A percentile compares a stretch with the other conserved stretches of the same genome.
Conservation (phyloP, 2,329 filamentous ascomycete genomes). For the Bipolaris sorokiniana region DNA sequence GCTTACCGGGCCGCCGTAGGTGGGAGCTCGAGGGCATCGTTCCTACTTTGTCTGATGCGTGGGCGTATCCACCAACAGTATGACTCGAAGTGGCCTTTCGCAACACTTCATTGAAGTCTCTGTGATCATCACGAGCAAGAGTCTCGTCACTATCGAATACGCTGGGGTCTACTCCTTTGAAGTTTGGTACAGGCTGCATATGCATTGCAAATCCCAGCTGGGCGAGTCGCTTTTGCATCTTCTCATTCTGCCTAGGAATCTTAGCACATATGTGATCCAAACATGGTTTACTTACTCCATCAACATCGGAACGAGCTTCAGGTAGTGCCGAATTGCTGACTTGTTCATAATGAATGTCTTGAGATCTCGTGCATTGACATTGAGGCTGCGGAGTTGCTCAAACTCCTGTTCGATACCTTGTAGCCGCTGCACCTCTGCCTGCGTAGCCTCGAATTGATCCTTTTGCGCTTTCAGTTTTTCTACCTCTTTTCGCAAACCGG, state of each 20-base stretch:
- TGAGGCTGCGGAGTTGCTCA: conserved; percentile 23
- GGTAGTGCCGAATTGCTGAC: conserved; percentile 34
- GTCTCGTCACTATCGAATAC: conserved; percentile 19
- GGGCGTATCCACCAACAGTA: conserved; percentile 31
- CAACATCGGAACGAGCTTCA: conserved; percentile 36
- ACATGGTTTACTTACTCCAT: conserved; percentile 29
- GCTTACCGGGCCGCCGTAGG: conserved; percentile 34
- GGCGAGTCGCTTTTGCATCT: conserved; percentile 38
- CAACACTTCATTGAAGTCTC: background rate
- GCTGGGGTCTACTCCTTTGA: conserved; percentile 14
- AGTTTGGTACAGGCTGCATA: conserved; percentile 36
- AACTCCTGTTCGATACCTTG: conserved; percentile 28
- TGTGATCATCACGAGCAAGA: background rate
- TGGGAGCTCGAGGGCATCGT: conserved; percentile 17
- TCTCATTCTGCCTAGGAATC: conserved; percentile 33
- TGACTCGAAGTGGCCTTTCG: conserved; percentile 33
- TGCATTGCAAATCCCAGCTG: conserved; percentile 38
- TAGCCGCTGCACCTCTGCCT: conserved; percentile 24
- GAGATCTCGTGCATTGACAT: conserved; percentile 28
- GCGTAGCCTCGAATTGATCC: conserved; percentile 15
- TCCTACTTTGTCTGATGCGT: conserved; percentile 17
- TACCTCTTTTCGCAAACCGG: conserved; percentile 32
- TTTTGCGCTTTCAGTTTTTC: conserved; percentile 20
- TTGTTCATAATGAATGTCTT: conserved; percentile 30
- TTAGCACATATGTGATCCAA: conserved; percentile 15